phyloP scores from a whole-genome alignment of 306 rosid genomes.

The Hippophae rhamnoides region DNA sequence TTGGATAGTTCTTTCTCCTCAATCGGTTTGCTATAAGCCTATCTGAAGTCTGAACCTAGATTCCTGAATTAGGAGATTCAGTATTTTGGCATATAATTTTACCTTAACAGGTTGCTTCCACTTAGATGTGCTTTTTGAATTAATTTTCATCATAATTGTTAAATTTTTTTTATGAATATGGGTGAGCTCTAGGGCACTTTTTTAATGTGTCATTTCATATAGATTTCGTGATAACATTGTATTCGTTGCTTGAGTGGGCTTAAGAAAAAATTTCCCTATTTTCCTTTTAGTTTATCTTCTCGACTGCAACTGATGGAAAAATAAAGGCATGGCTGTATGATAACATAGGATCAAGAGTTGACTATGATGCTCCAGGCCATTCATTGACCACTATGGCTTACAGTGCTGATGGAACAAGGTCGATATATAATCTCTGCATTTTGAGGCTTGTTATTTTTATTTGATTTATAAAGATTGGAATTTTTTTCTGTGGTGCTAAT shows the following conservation, averaged over 20 bases:
- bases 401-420: conserved; percentile 97
- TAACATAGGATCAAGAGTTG: conserved; percentile 94
- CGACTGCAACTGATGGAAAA: conserved; percentile 97
- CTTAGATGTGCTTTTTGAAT: too few species aligned
- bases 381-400: conserved; percentile 91
- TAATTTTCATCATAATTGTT: too few species aligned
- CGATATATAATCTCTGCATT: conserved; percentile 12
- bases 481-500: conserved; percentile 9
- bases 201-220: too few species aligned
- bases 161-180: too few species aligned
- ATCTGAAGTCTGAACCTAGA: too few species aligned
- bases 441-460: background rate
- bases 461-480: background rate
- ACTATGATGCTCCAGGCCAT: conserved; percentile 96
- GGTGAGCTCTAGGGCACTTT: too few species aligned
- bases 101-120: too few species aligned
- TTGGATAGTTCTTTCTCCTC: too few species aligned
- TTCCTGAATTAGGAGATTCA: too few species aligned
- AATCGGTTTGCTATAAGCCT: too few species aligned
- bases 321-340: conserved; percentile 99
- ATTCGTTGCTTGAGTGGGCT: background rate
- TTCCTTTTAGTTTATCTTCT: conserved; percentile 68
- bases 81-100: too few species aligned
- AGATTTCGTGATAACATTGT: too few species aligned
- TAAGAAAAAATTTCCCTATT: conserved; percentile 10